Percentiles rank a stretch among this genome's conserved stretches.
Evolutionary conservation across 768 basidiomycete species (phyloP).

Genomic region (Tulasnella sp.): DNA sequence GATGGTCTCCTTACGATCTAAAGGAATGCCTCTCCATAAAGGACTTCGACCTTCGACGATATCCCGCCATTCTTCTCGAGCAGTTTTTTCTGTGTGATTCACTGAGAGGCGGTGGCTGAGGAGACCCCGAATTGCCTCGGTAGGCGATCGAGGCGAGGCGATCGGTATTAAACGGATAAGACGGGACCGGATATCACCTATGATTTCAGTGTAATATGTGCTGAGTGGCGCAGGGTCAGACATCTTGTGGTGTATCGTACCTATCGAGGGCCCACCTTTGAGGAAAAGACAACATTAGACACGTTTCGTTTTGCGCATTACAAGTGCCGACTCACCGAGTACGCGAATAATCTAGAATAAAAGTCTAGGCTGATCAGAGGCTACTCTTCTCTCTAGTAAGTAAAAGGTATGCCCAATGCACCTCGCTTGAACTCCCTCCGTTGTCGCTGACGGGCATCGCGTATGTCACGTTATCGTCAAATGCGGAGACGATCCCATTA

Average conservation of each 20-base stretch:
- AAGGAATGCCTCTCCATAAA: constrained; percentile 78
- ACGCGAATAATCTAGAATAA: constrained; percentile 60
- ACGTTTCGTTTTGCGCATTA: too few relatives aligned
- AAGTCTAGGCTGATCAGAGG: background rate
- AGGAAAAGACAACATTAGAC: constrained; percentile 2
- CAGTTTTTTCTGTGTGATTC: constrained; percentile 54
- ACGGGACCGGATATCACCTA: constrained; percentile 82
- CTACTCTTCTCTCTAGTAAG: background rate
- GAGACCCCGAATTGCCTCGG: constrained; percentile 63
- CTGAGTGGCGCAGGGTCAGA: background rate
- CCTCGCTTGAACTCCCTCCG: constrained; percentile 84
- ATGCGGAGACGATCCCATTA: constrained; percentile 81
- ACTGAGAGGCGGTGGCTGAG: constrained; percentile 71
- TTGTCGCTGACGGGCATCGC: constrained; percentile 92
- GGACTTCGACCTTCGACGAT: constrained; percentile 78
- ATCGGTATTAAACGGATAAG: constrained; percentile 77
- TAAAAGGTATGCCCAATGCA: background rate
- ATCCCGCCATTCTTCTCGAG: constrained; percentile 82
- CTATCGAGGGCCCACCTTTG: constrained; percentile 69
- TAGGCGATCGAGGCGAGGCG: constrained; percentile 44
- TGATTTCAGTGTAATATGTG: background rate
- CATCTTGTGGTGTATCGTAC: constrained; percentile 31
- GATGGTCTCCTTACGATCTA: constrained; percentile 83
- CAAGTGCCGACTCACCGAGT: constrained; percentile 36
- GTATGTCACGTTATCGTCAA: constrained; percentile 58